These are phyloP conservation scores for Naegleria fowleri DNA, from an alignment of 208 protist species.

Conservation along the genomic window DNA sequence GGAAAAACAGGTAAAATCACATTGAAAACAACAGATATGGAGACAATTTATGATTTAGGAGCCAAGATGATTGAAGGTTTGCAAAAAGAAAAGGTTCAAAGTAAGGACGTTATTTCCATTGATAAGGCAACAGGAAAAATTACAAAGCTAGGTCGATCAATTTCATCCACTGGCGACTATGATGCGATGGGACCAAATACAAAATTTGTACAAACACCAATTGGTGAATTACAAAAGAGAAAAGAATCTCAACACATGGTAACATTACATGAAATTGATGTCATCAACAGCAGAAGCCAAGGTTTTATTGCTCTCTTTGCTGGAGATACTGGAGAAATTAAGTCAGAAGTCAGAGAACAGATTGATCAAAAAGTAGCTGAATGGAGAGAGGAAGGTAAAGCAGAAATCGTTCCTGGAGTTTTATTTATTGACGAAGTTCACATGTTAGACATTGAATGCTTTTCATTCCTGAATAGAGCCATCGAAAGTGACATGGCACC, in stretches of 20 bases:
- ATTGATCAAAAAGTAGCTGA: constrained; percentile 98
- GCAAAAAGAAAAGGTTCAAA: constrained; percentile 95
- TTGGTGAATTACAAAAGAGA: constrained; percentile 98
- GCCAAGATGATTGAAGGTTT: constrained; percentile 99
- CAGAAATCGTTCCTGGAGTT: constrained; percentile 95
- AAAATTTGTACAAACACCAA: constrained; percentile 92
- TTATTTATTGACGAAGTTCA: constrained; percentile 81
- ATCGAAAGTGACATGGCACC: constrained; percentile 96
- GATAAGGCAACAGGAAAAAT: constrained; percentile 98
- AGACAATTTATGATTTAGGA: constrained; percentile 99
- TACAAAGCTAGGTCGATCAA: constrained; percentile 95
- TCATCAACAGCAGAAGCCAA: constrained; percentile 98
- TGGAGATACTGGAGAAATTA: constrained; percentile 99
- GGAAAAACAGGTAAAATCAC: constrained; percentile 95
- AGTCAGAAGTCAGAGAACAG: constrained; percentile 97
- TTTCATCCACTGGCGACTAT: constrained; percentile 91
- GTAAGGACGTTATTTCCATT: constrained; percentile 99
- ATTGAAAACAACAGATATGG: constrained; percentile 99
- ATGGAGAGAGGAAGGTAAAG: constrained; percentile 99
- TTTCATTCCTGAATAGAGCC: constrained; percentile 99
- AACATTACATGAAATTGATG: constrained; percentile 99
- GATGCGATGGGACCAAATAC: constrained; percentile 69
- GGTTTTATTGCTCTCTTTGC: constrained; percentile 98
- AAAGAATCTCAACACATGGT: constrained; percentile 99
- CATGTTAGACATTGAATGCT: constrained; percentile 99